These are phyloP conservation scores for Sinapis alba DNA, from an alignment of 441 rosid species.

Conservation along the genomic window DNA sequence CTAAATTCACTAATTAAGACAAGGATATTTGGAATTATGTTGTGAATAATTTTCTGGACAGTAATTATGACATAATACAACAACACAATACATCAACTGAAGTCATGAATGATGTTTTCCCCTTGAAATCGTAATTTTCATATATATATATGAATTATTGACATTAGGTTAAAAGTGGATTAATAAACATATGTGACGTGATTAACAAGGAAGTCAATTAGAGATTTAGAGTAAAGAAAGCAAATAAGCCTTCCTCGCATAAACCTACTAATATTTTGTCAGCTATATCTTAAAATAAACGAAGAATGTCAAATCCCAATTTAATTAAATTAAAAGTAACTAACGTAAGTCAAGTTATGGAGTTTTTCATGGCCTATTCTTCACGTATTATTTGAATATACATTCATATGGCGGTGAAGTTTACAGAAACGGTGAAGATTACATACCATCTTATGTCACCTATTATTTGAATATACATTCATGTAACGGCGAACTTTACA, in stretches of 20 bases:
- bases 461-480: neutral
- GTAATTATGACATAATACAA: too few relatives aligned
- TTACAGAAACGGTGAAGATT: too few relatives aligned
- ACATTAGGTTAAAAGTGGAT: slow-evolving; percentile 9
- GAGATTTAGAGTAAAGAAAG: neutral
- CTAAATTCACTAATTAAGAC: neutral
- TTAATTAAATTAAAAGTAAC: neutral
- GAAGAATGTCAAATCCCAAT: slow-evolving; percentile 19
- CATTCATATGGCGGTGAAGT: neutral
- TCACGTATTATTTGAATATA: neutral
- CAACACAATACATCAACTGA: neutral
- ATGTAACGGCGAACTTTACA: neutral
- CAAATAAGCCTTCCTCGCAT: slow-evolving; percentile 55
- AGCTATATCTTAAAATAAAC: slow-evolving; percentile 20
- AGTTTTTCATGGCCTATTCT: neutral
- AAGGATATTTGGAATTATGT: too few relatives aligned
- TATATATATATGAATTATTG: neutral
- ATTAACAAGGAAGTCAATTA: slow-evolving; percentile 55
- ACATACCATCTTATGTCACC: neutral
- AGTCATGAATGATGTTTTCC: slow-evolving; percentile 13
- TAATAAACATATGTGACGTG: slow-evolving; percentile 4
- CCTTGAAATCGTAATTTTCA: neutral
- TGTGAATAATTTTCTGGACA: too few relatives aligned
- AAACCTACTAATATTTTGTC: slow-evolving; percentile 3
- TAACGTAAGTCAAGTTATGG: neutral